phyloP scores from a whole-genome alignment of 768 basidiomycete genomes.

The Lentinula detonsa region DNA sequence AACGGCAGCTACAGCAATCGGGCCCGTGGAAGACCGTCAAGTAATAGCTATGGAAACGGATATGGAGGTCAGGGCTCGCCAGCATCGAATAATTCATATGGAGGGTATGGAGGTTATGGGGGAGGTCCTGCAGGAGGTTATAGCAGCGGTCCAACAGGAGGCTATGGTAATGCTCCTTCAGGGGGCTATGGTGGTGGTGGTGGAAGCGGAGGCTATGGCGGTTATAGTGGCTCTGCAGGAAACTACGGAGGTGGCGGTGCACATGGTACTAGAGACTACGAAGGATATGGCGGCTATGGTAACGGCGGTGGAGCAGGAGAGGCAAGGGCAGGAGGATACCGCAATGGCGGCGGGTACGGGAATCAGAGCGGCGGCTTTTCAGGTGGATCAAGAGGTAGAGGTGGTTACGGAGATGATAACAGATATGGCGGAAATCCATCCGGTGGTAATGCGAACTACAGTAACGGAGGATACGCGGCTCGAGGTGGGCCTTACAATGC shows the following conservation, averaged over 20 bases:
- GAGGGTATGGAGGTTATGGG: constrained; percentile 25
- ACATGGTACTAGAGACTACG: constrained; percentile 13
- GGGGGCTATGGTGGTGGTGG: constrained; percentile 9
- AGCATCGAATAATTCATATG: constrained; percentile 19
- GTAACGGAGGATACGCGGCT: constrained; percentile 15
- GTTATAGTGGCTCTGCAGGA: constrained; percentile 2
- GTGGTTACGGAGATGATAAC: constrained; percentile 20
- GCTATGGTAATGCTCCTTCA: background rate
- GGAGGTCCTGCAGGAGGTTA: constrained; percentile 11
- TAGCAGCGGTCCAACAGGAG: background rate
- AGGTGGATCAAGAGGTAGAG: constrained; percentile 18
- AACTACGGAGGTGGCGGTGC: background rate
- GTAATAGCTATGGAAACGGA: constrained; percentile 18
- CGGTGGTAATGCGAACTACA: constrained; percentile 17
- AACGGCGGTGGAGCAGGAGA: constrained; percentile 23
- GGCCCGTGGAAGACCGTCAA: constrained; percentile 12
- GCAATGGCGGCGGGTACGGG: constrained; percentile 30
- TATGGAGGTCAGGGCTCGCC: constrained; percentile 24
- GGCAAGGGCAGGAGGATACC: constrained; percentile 18
- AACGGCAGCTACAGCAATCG: constrained; percentile 24
- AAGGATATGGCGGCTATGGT: constrained; percentile 16
- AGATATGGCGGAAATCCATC: constrained; percentile 34
- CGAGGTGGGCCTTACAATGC: constrained; percentile 18
- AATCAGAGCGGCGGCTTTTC: constrained; percentile 20
- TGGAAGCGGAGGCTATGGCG: constrained; percentile 14